Percentiles rank a stretch among this genome's conserved stretches.
phyloP scores from a whole-genome alignment of 139 green algal genomes.

The Chlorella vulgaris region DNA sequence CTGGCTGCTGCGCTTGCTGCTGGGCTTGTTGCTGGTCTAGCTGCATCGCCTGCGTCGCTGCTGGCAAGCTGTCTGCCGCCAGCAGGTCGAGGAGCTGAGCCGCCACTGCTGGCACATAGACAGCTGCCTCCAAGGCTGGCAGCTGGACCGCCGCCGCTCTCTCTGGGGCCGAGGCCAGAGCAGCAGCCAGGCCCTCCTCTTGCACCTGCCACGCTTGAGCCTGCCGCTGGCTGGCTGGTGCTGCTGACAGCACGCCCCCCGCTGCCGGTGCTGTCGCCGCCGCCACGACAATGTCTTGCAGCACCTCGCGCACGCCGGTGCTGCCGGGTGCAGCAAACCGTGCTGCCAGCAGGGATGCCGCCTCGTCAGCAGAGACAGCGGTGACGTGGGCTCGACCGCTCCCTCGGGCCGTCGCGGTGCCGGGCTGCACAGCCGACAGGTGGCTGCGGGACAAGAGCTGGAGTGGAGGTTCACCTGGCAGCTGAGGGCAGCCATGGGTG shows the following conservation, averaged over 20 bases:
- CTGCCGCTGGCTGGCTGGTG: constrained; percentile 5
- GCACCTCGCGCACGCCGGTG: constrained; percentile 28
- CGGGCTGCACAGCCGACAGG: constrained; percentile 48
- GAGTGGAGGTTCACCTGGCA: no score
- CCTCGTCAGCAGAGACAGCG: constrained; percentile 35
- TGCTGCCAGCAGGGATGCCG: constrained; percentile 34
- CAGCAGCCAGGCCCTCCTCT: constrained; percentile 27
- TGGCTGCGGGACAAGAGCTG: constrained; percentile 27
- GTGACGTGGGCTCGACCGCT: constrained; percentile 18
- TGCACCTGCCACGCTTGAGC: not conserved
- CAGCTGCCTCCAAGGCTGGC: not conserved
- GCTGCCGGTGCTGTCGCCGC: constrained; percentile 5
- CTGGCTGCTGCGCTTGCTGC: no score
- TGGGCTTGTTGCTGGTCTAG: no score
- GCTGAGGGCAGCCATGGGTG: no score
- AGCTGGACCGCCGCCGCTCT: constrained; percentile 22
- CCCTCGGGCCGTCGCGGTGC: not conserved
- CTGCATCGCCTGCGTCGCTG: not conserved
- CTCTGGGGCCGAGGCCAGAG: constrained; percentile 45
- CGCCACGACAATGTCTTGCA: constrained; percentile 22
- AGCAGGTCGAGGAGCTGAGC: not conserved
- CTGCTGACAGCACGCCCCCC: no score
- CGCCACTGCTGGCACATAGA: constrained; percentile 9
- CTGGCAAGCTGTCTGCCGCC: not conserved
- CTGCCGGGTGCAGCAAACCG: constrained; percentile 44